Evolutionary conservation across 345 rosid species (phyloP).

Genomic region (Stellera chamaejasme): DNA sequence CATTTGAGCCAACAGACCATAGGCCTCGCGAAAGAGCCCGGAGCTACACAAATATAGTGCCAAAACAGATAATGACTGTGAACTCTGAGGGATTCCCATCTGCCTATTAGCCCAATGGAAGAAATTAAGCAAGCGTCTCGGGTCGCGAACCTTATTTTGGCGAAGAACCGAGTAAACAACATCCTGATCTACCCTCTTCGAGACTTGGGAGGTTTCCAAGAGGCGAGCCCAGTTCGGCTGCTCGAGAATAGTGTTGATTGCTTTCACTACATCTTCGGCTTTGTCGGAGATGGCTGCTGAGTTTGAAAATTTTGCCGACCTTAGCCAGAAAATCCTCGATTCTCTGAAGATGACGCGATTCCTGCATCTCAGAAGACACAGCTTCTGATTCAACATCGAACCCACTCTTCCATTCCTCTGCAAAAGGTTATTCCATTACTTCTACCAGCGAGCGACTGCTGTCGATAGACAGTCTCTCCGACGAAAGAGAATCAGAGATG

Average conservation of each 20-base stretch:
- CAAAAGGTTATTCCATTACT: too few species aligned
- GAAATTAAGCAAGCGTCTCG: conserved; percentile 47
- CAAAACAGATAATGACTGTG: conserved; percentile 46
- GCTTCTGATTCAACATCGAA: too few species aligned
- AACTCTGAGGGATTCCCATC: conserved; percentile 27
- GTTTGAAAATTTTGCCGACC: too few species aligned
- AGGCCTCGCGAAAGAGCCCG: conserved; percentile 32
- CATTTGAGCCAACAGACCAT: conserved; percentile 32
- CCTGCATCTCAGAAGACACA: too few species aligned
- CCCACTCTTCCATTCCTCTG: too few species aligned
- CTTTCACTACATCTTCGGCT: conserved; percentile 20
- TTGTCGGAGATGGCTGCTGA: background rate
- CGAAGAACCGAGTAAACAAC: conserved; percentile 51
- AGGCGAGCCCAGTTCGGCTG: conserved; percentile 40
- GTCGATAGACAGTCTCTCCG: too few species aligned
- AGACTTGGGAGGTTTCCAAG: conserved; percentile 28
- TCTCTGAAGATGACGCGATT: too few species aligned
- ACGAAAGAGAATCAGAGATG: too few species aligned
- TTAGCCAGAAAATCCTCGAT: too few species aligned
- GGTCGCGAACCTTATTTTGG: conserved; percentile 36
- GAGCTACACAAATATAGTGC: conserved; percentile 45
- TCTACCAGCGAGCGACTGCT: too few species aligned
- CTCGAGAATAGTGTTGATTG: conserved; percentile 38
- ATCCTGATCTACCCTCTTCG: conserved; percentile 42
- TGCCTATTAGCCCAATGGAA: conserved; percentile 46